These are phyloP conservation scores for Croton laevigatus DNA, from an alignment of 441 rosid genomes.

Conservation along the genomic window DNA sequence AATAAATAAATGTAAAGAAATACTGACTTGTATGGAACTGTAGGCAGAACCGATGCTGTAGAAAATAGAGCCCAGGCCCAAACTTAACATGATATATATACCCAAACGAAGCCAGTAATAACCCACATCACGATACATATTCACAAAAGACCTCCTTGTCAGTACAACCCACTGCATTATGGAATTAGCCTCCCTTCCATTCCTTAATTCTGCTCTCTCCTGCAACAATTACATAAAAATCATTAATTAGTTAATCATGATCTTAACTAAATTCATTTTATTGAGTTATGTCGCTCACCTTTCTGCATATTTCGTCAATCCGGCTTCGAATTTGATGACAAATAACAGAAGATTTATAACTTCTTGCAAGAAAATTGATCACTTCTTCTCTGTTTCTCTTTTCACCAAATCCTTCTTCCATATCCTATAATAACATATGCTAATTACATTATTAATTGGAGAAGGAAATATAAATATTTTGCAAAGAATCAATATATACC, in stretches of 20 bases:
- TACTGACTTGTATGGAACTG: conserved; percentile 42
- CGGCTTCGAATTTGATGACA: conserved; percentile 23
- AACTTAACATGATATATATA: conserved; percentile 36
- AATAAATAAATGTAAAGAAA: not conserved
- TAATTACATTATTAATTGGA: too few species aligned
- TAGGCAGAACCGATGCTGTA: conserved; percentile 29
- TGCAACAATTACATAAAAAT: not conserved
- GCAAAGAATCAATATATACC: conserved; percentile 16
- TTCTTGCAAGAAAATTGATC: conserved; percentile 30
- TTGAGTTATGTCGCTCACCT: conserved; percentile 24
- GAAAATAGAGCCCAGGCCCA: conserved; percentile 45
- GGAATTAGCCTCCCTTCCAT: conserved; percentile 39
- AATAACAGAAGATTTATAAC: conserved; percentile 35
- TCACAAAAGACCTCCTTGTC: conserved; percentile 46
- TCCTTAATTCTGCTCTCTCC: conserved; percentile 25
- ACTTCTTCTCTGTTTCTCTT: conserved; percentile 33
- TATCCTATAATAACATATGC: conserved; percentile 28
- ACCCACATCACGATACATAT: conserved; percentile 64
- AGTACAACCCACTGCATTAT: conserved; percentile 43
- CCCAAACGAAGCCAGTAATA: conserved; percentile 61
- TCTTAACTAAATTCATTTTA: not conserved
- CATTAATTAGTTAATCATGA: not conserved
- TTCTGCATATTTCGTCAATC: conserved; percentile 24
- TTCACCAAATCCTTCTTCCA: conserved; percentile 32
- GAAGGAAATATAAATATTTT: too few species aligned